Evolutionary conservation across 768 basidiomycete species (phyloP), one percentile per base, ranked within the genome.

Genomic region (Lentinula sp.): DNA sequence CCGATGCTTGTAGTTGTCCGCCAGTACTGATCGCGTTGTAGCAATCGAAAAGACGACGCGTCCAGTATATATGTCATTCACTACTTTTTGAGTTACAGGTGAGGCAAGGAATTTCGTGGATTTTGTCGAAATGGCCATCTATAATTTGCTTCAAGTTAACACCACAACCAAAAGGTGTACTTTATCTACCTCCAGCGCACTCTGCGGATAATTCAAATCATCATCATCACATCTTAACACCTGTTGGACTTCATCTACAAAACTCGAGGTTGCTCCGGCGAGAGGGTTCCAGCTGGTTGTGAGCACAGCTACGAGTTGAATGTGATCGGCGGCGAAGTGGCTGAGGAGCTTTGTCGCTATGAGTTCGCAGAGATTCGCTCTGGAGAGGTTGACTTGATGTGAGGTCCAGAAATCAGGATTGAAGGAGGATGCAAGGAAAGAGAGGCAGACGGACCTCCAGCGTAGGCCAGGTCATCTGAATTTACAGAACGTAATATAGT

Each of bases 61-160:
- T n/a, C 90, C 96, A 3, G 83, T 77, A 72, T 95, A 91, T 53
- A 99, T 91, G 57, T 94, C 90, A 65, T 88, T 87, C 39, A 98
- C 84, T 32, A 97, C 87, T 58, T 85, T 85, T 71, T 98, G 95
- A 3, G 93, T 86, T 23, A 97, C 80, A 0, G 93, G 86, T 0
- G 88, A 85, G 1, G 93, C 81, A 10, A 97, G 77, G 68, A 98
- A 96, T 33, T 81, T 78, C 71, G 96, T 98, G 4, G 93, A 83
- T 57, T 85, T 77, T 0, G 93, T 94, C 7, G 88, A 84, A 66
- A 98, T 92, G 2, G 94, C 93, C 82, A 97, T 87, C 91, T 61
- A 41, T 49, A 36, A 60, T 32, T 61, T 45, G 16, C 63, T 35
- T 33, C 23, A 12, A 28, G 23, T 36, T 16, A n/a, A 41, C 46